These are phyloP conservation scores for Colletotrichum cordylinicola DNA, from an alignment of 2,329 filamentous ascomycete species.

Conservation along the genomic window DNA sequence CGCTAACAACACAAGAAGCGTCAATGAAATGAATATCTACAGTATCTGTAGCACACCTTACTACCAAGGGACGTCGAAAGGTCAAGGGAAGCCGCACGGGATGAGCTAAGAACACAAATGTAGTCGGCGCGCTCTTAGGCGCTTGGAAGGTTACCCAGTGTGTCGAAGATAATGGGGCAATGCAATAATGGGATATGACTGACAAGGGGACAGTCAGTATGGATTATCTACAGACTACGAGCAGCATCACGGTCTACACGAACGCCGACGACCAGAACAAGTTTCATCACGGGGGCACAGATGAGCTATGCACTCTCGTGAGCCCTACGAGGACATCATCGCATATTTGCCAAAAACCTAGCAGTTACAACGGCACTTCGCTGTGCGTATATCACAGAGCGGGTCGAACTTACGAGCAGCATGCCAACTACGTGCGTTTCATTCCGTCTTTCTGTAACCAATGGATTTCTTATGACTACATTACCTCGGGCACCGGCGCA, in stretches of 20 bases:
- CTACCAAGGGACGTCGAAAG: not conserved
- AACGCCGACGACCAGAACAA: not conserved
- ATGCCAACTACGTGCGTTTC: not conserved
- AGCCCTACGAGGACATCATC: not conserved
- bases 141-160: not conserved
- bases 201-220: not conserved
- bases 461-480: not conserved
- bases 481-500: not conserved
- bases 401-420: not conserved
- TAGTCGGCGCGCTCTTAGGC: not conserved
- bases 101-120: not conserved
- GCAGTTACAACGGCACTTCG: not conserved
- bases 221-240: not conserved
- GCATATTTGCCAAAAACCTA: not conserved
- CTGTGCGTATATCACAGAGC: not conserved
- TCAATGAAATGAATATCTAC: not conserved
- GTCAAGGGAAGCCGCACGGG: not conserved
- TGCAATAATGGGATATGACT: not conserved
- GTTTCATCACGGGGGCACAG: too few relatives aligned
- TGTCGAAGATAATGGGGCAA: not conserved
- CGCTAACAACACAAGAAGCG: not conserved
- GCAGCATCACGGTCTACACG: not conserved
- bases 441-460: not conserved
- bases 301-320: too few relatives aligned
- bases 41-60: not conserved